phyloP scores from a whole-genome alignment of 2,329 filamentous ascomycete genomes.

The Sclerotinia minor region DNA sequence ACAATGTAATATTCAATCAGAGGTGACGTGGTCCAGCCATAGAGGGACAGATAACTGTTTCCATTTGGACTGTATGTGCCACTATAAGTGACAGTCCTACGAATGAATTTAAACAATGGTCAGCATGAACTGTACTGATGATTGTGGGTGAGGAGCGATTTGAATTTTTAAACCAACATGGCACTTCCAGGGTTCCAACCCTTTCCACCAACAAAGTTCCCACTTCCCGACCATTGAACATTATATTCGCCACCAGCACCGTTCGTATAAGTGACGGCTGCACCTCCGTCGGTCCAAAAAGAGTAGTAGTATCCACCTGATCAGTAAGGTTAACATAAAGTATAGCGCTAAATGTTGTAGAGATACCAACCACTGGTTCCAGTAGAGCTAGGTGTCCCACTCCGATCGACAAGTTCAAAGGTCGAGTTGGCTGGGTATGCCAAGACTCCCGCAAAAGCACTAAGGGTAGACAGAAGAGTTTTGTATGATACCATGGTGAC shows the following conservation, averaged over 20 bases:
- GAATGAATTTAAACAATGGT: background rate
- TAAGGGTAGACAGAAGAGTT: background rate
- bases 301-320: constrained; percentile 50
- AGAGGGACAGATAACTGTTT: constrained; percentile 56
- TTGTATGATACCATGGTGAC: constrained; percentile 3
- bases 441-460: background rate
- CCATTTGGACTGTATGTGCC: constrained; percentile 46
- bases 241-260: constrained; percentile 52
- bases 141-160: background rate
- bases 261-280: constrained; percentile 56
- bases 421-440: constrained; percentile 14
- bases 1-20: constrained; percentile 52
- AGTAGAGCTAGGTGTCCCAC: constrained; percentile 18
- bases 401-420: background rate
- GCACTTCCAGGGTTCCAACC: constrained; percentile 49
- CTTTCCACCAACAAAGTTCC: constrained; percentile 52
- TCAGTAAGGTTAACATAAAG: background rate
- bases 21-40: constrained; percentile 52
- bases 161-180: constrained; percentile 25
- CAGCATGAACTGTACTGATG: background rate
- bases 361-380: constrained; percentile 11
- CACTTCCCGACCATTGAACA: constrained; percentile 50
- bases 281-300: constrained; percentile 57
- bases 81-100: constrained; percentile 45
- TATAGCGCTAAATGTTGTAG: background rate